A percentile compares a stretch with the other conserved stretches of the same genome.
Evolutionary conservation across 805 yeast species (phyloP).

Genomic region (Starmerella cellae): DNA sequence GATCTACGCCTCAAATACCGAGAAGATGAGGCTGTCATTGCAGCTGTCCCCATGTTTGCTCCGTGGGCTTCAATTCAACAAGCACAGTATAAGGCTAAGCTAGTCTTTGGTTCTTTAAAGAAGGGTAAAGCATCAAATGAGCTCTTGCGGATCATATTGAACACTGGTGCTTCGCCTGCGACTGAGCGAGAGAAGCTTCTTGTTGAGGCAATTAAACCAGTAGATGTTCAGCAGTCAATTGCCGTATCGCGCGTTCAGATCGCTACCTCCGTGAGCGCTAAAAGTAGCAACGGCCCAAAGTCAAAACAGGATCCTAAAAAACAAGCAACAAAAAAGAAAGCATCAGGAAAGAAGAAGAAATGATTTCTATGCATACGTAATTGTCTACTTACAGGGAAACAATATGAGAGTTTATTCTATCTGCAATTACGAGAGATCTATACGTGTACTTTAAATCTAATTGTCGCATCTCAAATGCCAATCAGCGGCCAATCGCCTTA

Average conservation of each 20-base stretch:
- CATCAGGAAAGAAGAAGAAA: constrained; percentile 12
- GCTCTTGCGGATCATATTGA: constrained; percentile 41
- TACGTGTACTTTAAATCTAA: not conserved
- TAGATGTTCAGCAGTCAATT: constrained; percentile 16
- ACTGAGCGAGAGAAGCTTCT: constrained; percentile 9
- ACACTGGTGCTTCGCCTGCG: constrained; percentile 6
- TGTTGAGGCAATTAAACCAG: constrained; percentile 9
- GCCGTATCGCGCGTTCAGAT: constrained; percentile 14
- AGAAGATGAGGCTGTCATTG: constrained; percentile 40
- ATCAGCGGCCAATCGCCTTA: not conserved
- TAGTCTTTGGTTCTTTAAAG: constrained; percentile 67
- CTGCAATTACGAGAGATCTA: too few relatives aligned
- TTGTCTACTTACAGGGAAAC: too few relatives aligned
- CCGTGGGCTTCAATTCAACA: constrained; percentile 77
- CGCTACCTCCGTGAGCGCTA: constrained; percentile 4
- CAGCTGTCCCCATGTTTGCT: constrained; percentile 75
- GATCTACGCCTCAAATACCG: constrained; percentile 29
- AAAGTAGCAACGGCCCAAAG: not conserved
- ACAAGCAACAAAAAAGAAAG: not conserved
- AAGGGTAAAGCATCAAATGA: constrained; percentile 79
- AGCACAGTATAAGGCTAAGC: constrained; percentile 66
- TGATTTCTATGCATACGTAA: too few relatives aligned
- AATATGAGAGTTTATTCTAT: too few relatives aligned
- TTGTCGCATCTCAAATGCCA: not conserved
- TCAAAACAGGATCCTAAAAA: not conserved